Base-by-base conservation (phyloP, 2,329 filamentous ascomycete genomes). In the Pseudocercospora ulei region DNA sequence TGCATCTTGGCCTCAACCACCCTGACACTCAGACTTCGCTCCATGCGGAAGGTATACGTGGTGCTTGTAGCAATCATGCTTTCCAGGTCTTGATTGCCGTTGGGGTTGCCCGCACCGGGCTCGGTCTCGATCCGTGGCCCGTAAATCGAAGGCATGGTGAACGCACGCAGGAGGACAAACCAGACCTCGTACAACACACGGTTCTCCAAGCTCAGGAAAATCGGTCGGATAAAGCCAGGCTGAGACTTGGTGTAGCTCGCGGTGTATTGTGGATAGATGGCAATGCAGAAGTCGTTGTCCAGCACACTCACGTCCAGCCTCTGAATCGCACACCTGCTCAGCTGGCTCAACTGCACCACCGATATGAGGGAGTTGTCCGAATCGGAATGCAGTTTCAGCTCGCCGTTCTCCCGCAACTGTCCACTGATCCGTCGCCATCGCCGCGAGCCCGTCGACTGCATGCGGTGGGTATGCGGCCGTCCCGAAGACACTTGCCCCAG, bases 141-240 rank as follows among this genome's bases (percentile, higher is more conserved):
- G 57, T 94, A 96, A 7, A 96, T 70, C 53, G 95, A 86, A 0
- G 90, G 88, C 29, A 93, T 79, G 0, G 88, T 85, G 60, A 95
- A 95, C 0, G 88, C 86, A 46, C 88, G 76, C 18, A 98, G 62
- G 6, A 98, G 67, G 4, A 94, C 87, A 54, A 93, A 88, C 90
- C 90, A 98, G 7, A 95, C 90, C 59, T 98, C 90, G 54, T 92
- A 94, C n/a, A 93, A 69, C 4, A 93, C 77, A 26, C 87, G 75
- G 16, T 76, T 87, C 51, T 96, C 88, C 28, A 95, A 65, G 3
- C 84, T 82, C 20, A 98, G 69, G 57, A 93, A 95, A 22, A 96
- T 78, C 0, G 90, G 88, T n/a, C 83, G 77, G 43, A 85, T 78
- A 17, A 88, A 74, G 4, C 81, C 80, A n/a, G 52, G 52, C 39